Percentiles rank a stretch among this genome's conserved stretches.
Conservation (phyloP, 2,329 filamentous ascomycete genomes). For the Neonectria magnoliae region DNA sequence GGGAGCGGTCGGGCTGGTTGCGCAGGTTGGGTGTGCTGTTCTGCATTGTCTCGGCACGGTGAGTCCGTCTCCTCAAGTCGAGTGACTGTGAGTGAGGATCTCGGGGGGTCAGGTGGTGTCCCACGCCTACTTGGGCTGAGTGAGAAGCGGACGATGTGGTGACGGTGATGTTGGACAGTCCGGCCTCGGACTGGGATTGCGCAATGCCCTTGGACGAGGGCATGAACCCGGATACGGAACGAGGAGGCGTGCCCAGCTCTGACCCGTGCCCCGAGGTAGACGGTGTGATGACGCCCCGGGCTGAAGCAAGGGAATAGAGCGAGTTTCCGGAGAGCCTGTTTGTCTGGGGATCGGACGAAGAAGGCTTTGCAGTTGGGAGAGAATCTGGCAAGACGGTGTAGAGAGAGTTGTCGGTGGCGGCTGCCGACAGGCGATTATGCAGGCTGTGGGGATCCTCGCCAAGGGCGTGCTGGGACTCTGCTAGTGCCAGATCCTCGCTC, state of each 20-base stretch:
- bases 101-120: constrained; percentile 57
- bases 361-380: constrained; percentile 56
- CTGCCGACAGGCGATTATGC: constrained; percentile 51
- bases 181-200: constrained; percentile 60
- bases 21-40: constrained; percentile 50
- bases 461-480: constrained; percentile 55
- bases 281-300: constrained; percentile 60
- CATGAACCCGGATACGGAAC: constrained; percentile 59
- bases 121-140: constrained; percentile 52
- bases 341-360: constrained; percentile 61
- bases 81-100: constrained; percentile 52
- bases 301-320: constrained; percentile 74
- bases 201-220: constrained; percentile 54
- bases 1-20: constrained; percentile 65
- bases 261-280: constrained; percentile 64
- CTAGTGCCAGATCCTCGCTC: constrained; percentile 50
- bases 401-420: constrained; percentile 38
- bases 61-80: constrained; percentile 59
- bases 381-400: constrained; percentile 59
- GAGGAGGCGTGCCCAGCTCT: constrained; percentile 55
- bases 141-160: constrained; percentile 61
- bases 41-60: constrained; percentile 48
- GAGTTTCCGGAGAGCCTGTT: constrained; percentile 80
- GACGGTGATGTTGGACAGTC: constrained; percentile 62
- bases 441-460: constrained; percentile 62